Evolutionary conservation across 352 stramenopile species (phyloP), one percentile per base, ranked within the genome.

Genomic region (Elongisporangium undulatum): DNA sequence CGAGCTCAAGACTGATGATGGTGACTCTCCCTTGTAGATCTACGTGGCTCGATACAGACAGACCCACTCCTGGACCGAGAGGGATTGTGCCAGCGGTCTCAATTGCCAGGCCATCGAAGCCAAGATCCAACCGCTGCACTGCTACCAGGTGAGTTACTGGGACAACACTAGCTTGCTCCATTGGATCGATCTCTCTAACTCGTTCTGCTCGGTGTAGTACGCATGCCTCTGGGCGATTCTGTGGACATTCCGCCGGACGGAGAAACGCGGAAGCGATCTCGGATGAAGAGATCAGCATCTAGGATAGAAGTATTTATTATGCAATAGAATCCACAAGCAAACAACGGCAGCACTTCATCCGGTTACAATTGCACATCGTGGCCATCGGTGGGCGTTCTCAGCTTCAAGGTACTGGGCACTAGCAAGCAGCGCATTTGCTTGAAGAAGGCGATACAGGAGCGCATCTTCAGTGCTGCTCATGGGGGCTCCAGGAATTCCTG

Each of bases 231-330:
- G 67, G 62, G 70, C 72, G 23, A 49, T 78, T 49, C 61, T 72
- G 6, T 78, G 70, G 70, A 74, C 67, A 2, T 78, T 78, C 61
- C 67, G 70, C 53, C 67, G 72, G 55, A 75, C 71, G 9, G 63
- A 68, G 39, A 78, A 74, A 62, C 74, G 69, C 21, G 64, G 63
- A 26, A 65, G 69, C 20, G 29, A 41, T 41, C 29, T 41, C 29
- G 29, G 29, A 41, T 41, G 29, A 41, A 41, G 29, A 41, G 29
- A 41, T 41, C 29, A 41, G 13, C 29, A 41, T 15, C 1, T 41
- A 41, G 29, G 13, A 41, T 41, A 41, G 29, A 41, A n/a, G 29
- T 41, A 41, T 41, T 41, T 41, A 41, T 41, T 34, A 4, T 2
- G 13, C 13, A 41, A 9, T 15, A 41, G 13, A 15, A 9, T 8